These are phyloP conservation scores for Globisporangium spiculum DNA, from an alignment of 352 stramenopile species.

Conservation along the genomic window DNA sequence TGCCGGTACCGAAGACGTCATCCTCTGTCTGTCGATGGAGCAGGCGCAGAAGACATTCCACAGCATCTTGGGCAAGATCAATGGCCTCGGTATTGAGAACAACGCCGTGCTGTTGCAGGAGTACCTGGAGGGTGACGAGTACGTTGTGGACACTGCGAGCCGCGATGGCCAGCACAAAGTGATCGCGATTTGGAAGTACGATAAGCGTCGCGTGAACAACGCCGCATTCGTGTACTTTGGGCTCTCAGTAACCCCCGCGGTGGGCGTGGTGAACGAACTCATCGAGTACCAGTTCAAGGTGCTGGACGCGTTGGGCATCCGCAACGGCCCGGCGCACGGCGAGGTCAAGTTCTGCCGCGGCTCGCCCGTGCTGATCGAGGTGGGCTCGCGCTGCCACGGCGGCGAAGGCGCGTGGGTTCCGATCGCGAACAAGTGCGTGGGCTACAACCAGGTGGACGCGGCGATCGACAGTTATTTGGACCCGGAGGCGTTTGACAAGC, in stretches of 20 bases:
- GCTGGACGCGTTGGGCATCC: slow-evolving; percentile 62
- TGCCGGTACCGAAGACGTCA: slow-evolving; percentile 71
- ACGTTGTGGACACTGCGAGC: slow-evolving; percentile 95
- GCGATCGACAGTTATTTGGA: slow-evolving; percentile 85
- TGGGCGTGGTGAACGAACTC: slow-evolving; percentile 67
- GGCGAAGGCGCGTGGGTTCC: slow-evolving; percentile 93
- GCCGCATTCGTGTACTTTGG: slow-evolving; percentile 95
- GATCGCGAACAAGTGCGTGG: slow-evolving; percentile 89
- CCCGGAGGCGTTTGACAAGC: slow-evolving; percentile 47
- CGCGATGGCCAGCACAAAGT: slow-evolving; percentile 93
- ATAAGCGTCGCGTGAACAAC: slow-evolving; percentile 94
- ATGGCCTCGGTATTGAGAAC: slow-evolving; percentile 85
- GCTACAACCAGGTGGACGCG: slow-evolving; percentile 93
- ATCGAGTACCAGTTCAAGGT: slow-evolving; percentile 87
- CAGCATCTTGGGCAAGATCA: slow-evolving; percentile 83
- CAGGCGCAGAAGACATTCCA: slow-evolving; percentile 80
- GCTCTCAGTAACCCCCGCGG: slow-evolving; percentile 66
- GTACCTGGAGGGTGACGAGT: slow-evolving; percentile 94
- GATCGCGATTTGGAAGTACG: slow-evolving; percentile 96
- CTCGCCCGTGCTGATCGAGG: slow-evolving; percentile 92
- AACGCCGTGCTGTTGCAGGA: slow-evolving; percentile 89
- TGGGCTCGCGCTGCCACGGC: slow-evolving; percentile 94
- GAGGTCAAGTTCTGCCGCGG: slow-evolving; percentile 86
- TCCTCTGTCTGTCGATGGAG: slow-evolving; percentile 77
- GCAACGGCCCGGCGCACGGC: slow-evolving; percentile 72